Percentiles rank a stretch among this genome's conserved stretches.
Conservation (phyloP, 345 rosid species). For the Syzygium grande region DNA sequence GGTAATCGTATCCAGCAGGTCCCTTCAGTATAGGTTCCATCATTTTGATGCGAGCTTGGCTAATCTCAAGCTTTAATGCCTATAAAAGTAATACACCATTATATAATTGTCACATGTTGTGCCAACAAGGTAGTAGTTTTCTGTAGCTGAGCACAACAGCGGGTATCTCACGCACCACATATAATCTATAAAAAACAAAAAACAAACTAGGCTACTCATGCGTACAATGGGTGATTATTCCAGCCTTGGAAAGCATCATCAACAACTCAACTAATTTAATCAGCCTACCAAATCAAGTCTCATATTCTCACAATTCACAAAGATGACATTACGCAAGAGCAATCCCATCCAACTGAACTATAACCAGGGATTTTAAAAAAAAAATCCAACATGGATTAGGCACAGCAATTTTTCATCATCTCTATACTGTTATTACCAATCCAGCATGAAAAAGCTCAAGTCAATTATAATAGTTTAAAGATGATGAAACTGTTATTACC, state of each 20-base stretch:
- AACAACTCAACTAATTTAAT: not conserved
- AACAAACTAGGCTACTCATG: not conserved
- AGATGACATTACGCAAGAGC: not conserved
- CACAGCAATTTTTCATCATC: not conserved
- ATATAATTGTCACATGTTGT: not conserved
- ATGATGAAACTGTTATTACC: not conserved
- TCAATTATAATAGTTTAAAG: not conserved
- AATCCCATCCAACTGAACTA: not conserved
- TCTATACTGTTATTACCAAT: not conserved
- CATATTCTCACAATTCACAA: not conserved
- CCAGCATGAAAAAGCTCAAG: not conserved
- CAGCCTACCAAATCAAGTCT: not conserved
- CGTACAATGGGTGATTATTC: not conserved
- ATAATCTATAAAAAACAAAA: not conserved
- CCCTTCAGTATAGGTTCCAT: slow-evolving; percentile 83
- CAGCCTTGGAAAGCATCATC: not conserved
- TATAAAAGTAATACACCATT: slow-evolving; percentile 8
- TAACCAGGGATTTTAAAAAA: not conserved
- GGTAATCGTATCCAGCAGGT: slow-evolving; percentile 73
- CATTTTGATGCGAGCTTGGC: slow-evolving; percentile 59
- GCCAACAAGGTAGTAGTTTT: not conserved
- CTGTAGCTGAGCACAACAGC: not conserved
- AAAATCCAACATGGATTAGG: not conserved
- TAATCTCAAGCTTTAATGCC: slow-evolving; percentile 69
- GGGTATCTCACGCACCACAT: not conserved